phyloP scores from a whole-genome alignment of 495 filamentous ascomycete species.

The Friedmanniomyces endolithicus region DNA sequence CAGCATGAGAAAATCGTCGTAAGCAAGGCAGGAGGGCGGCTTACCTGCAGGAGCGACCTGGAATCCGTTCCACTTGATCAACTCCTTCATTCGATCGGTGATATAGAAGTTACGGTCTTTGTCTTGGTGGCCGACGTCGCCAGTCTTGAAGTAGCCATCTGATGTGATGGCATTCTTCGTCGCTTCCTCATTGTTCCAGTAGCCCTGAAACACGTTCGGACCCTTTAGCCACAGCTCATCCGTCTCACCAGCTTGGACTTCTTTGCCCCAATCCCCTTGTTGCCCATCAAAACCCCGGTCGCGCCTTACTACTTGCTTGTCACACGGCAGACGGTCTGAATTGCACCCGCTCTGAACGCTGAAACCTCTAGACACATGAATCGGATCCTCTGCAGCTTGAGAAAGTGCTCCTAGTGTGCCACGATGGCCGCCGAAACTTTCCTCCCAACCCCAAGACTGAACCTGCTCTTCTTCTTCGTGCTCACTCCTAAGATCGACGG shows the following conservation, averaged over 20 bases:
- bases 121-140: conserved; percentile 58
- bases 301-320: no score
- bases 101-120: conserved; percentile 44
- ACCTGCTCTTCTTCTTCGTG: conserved; percentile 11
- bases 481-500: background rate
- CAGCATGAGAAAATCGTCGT: background rate
- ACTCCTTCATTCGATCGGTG: conserved; percentile 42
- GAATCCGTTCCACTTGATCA: conserved; percentile 44
- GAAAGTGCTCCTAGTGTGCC: background rate
- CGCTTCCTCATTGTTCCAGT: conserved; percentile 55
- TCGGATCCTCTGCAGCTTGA: no score
- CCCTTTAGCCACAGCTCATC: conserved; percentile 59
- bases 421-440: background rate
- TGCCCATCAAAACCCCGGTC: no score
- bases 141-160: conserved; percentile 77
- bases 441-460: conserved; percentile 9
- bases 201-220: conserved; percentile 63
- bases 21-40: background rate
- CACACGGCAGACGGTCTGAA: no score
- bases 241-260: conserved; percentile 29
- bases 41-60: conserved; percentile 27
- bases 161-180: conserved; percentile 52
- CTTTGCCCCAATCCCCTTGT: no score
- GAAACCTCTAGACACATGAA: no score
- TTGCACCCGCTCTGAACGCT: no score